phyloP scores from a whole-genome alignment of 106 monocot genomes.

The Acanthochlamys bracteata region DNA sequence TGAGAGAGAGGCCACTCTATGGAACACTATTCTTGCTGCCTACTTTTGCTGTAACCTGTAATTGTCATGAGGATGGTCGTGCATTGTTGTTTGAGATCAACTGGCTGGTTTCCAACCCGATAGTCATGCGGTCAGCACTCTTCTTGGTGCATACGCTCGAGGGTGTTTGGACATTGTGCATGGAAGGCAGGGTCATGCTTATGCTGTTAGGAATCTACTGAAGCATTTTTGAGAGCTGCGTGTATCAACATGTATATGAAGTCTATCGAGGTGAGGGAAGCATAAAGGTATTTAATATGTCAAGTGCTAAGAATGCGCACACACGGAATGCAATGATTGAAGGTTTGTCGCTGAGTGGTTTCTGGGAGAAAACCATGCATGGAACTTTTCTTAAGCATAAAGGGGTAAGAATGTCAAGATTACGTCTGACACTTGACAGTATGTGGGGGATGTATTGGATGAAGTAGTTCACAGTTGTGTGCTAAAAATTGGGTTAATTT shows the following conservation, averaged over 20 bases:
- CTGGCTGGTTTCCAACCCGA: slow-evolving; percentile 15
- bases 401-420: slow-evolving; percentile 1
- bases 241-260: slow-evolving; percentile 26
- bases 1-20: slow-evolving; percentile 20
- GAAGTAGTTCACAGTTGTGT: slow-evolving; percentile 26
- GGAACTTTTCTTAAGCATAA: slow-evolving; percentile 27
- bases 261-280: not conserved
- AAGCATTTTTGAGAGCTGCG: slow-evolving; percentile 14
- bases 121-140: slow-evolving; percentile 12
- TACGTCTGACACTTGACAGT: slow-evolving; percentile 17
- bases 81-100: slow-evolving; percentile 13
- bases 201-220: slow-evolving; percentile 13
- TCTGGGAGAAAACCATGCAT: slow-evolving; percentile 32
- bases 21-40: slow-evolving; percentile 22
- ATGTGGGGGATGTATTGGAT: slow-evolving; percentile 7
- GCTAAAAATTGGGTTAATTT: slow-evolving; percentile 24
- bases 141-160: slow-evolving; percentile 20
- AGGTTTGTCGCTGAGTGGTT: slow-evolving; percentile 16
- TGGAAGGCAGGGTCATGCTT: slow-evolving; percentile 18
- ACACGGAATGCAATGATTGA: slow-evolving; percentile 27
- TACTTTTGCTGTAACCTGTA: slow-evolving; percentile 6
- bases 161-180: not conserved
- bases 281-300: slow-evolving; percentile 12
- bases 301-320: slow-evolving; percentile 4
- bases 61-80: not conserved